These are phyloP conservation scores for Histomonas meleagridis DNA, from an alignment of 208 protist species.

Conservation along the genomic window DNA sequence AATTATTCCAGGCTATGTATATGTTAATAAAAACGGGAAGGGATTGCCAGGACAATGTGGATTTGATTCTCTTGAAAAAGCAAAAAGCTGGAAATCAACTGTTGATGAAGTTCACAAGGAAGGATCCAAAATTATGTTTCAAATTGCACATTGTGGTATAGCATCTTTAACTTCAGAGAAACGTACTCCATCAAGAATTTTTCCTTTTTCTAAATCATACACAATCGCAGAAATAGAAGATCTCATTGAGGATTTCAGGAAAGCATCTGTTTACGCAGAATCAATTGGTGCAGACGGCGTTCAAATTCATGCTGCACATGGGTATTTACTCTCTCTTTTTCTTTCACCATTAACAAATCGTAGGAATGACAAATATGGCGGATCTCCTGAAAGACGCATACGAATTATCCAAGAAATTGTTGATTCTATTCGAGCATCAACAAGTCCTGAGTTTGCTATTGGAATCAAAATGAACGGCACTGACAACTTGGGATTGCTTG, in stretches of 20 bases:
- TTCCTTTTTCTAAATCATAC: neutral
- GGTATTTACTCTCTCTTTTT: neutral
- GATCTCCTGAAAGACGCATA: neutral
- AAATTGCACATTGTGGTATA: neutral
- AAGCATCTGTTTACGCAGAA: neutral
- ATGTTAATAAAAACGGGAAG: neutral
- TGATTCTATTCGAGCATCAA: neutral
- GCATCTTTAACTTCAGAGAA: neutral
- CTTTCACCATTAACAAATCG: neutral
- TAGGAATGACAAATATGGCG: neutral
- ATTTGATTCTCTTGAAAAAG: neutral
- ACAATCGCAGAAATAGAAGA: neutral
- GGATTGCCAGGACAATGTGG: neutral
- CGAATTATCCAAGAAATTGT: neutral
- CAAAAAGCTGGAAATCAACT: neutral
- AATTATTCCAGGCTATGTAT: neutral
- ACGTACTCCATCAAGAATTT: neutral
- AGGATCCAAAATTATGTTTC: neutral
- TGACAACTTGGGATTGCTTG: neutral
- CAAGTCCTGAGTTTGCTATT: neutral
- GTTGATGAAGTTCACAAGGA: neutral
- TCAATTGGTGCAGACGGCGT: neutral
- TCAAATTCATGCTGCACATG: neutral
- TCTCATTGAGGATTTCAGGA: neutral
- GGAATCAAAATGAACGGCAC: neutral